These are phyloP conservation scores for Entonaema liquescens DNA, from an alignment of 495 filamentous ascomycete species.

Conservation along the genomic window DNA sequence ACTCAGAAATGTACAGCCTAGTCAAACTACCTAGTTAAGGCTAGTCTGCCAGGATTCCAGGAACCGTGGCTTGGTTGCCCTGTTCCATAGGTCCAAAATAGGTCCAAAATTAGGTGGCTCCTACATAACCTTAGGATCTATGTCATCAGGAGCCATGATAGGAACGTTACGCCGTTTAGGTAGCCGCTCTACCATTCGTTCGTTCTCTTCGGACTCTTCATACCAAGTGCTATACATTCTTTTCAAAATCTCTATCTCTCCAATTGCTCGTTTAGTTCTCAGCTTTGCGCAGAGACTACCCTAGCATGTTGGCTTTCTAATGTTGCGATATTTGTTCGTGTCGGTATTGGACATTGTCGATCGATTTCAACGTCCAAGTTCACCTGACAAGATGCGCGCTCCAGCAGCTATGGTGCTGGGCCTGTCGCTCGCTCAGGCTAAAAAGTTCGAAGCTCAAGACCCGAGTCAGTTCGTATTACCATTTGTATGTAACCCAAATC, in stretches of 20 bases:
- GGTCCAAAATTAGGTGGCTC: slow-evolving; percentile 36
- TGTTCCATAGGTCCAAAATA: slow-evolving; percentile 40
- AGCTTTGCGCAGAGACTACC: not conserved
- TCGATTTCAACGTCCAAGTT: slow-evolving; percentile 11
- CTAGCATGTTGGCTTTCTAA: slow-evolving; percentile 6
- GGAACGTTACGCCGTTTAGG: slow-evolving; percentile 6
- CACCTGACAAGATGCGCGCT: slow-evolving; percentile 26
- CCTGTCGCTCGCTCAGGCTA: slow-evolving; percentile 16
- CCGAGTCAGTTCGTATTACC: slow-evolving; percentile 37
- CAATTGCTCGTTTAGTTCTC: slow-evolving; percentile 9
- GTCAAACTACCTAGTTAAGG: slow-evolving; percentile 3
- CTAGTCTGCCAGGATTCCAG: slow-evolving; percentile 21
- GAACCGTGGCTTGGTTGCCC: slow-evolving; percentile 32
- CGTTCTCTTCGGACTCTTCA: slow-evolving; percentile 4
- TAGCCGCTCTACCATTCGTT: slow-evolving; percentile 14
- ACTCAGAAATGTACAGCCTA: slow-evolving; percentile 16
- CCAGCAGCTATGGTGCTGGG: slow-evolving; percentile 16
- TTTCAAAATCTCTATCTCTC: not conserved
- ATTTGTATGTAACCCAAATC: slow-evolving; percentile 21
- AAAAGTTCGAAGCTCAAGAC: slow-evolving; percentile 15
- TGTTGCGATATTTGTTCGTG: slow-evolving; percentile 16
- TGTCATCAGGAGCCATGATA: slow-evolving; percentile 25
- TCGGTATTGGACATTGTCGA: slow-evolving; percentile 19
- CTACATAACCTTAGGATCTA: too few species aligned
- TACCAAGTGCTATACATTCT: slow-evolving; percentile 5